A percentile compares a stretch with the other conserved stretches of the same genome.
These are phyloP conservation scores for Coemansia sp. DNA, from an alignment of 371 early-diverging fungal genomes.

Conservation along the genomic window DNA sequence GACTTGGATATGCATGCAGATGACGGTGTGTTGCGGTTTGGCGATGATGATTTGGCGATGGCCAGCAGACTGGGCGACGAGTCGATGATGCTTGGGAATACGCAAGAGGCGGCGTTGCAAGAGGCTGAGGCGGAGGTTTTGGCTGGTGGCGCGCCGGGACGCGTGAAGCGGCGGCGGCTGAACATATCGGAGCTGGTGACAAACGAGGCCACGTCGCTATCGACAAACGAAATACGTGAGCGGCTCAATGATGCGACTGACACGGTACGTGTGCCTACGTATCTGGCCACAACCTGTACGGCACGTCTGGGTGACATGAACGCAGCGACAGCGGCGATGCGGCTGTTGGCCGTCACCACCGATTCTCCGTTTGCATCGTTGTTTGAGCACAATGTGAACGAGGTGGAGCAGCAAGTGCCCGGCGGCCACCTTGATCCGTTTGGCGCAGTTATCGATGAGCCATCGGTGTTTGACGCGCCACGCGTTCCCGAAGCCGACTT, in stretches of 20 bases:
- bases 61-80: constrained; percentile 15
- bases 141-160: constrained; percentile 12
- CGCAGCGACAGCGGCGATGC: constrained; percentile 39
- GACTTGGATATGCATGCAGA: constrained; percentile 16
- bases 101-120: constrained; percentile 47
- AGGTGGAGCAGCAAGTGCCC: constrained; percentile 29
- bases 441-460: not conserved
- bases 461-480: not conserved
- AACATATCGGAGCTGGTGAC: constrained; percentile 44
- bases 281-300: constrained; percentile 29
- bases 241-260: constrained; percentile 34
- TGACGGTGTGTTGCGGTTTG: constrained; percentile 32
- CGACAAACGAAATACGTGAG: constrained; percentile 33
- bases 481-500: constrained; percentile 19
- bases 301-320: constrained; percentile 39
- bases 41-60: constrained; percentile 24
- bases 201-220: constrained; percentile 34
- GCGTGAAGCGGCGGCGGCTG: constrained; percentile 40
- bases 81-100: constrained; percentile 25
- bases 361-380: constrained; percentile 30
- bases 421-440: not conserved
- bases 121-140: constrained; percentile 46
- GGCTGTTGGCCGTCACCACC: constrained; percentile 17
- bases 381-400: constrained; percentile 15
- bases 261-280: constrained; percentile 40